phyloP scores from a whole-genome alignment of 2,329 filamentous ascomycete species.

The Simplicillium sp. region DNA sequence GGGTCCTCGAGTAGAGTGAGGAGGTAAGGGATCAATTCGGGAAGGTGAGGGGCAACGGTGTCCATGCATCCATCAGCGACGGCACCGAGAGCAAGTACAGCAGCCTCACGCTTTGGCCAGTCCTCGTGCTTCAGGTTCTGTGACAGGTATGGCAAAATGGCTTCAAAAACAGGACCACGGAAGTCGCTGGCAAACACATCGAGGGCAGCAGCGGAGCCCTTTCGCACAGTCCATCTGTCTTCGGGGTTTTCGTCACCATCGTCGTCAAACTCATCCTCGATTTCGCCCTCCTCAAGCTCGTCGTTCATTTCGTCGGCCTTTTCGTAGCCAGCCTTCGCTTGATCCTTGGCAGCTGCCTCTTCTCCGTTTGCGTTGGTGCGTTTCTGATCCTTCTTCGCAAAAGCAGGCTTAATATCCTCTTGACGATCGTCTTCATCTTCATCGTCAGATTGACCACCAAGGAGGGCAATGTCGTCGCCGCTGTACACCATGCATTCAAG shows the following conservation, averaged over 20 bases:
- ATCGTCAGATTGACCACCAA: constrained; percentile 79
- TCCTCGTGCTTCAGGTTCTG: constrained; percentile 80
- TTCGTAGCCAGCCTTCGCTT: constrained; percentile 43
- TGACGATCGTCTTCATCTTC: constrained; percentile 84
- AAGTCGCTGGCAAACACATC: constrained; percentile 93
- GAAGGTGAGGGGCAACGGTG: constrained; percentile 81
- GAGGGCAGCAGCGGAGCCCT: constrained; percentile 91
- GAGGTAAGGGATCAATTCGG: constrained; percentile 82
- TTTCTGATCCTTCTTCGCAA: constrained; percentile 61
- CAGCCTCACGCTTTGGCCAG: constrained; percentile 89
- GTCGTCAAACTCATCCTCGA: constrained; percentile 62
- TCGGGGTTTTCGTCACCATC: constrained; percentile 78
- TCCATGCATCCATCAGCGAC: constrained; percentile 92
- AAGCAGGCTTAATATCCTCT: constrained; percentile 86
- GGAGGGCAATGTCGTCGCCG: constrained; percentile 79
- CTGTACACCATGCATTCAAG: constrained; percentile 94
- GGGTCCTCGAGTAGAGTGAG: constrained; percentile 75
- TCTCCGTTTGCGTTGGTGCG: constrained; percentile 44
- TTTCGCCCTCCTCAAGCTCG: constrained; percentile 79
- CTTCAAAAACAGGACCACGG: constrained; percentile 76
- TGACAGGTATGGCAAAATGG: constrained; percentile 86
- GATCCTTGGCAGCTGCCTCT: constrained; percentile 38
- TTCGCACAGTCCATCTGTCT: constrained; percentile 88
- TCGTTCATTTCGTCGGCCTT: constrained; percentile 55
- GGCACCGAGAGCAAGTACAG: constrained; percentile 86